Percentiles rank a stretch among this genome's conserved stretches.
Conservation (phyloP, 176 grass and related monocot species). For the Bolboschoenus planiculmis region DNA sequence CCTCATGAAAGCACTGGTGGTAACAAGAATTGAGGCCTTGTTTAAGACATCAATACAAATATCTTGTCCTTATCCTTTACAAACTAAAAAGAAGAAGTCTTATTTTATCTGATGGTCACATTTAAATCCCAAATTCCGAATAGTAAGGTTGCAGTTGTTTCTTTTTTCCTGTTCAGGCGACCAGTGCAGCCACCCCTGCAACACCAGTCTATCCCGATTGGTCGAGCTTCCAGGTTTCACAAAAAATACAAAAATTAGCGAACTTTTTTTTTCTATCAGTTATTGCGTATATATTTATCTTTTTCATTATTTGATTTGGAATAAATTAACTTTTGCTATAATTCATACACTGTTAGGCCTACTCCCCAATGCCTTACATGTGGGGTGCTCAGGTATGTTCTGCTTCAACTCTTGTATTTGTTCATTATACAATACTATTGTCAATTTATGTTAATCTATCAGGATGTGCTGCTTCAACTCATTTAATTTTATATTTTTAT, state of each 20-base stretch:
- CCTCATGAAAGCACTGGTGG: neutral
- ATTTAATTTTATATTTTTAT: neutral
- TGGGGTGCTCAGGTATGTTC: constrained; percentile 44
- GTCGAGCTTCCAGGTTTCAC: constrained; percentile 37
- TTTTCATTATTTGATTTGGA: neutral
- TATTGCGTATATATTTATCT: neutral
- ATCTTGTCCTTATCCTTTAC: neutral
- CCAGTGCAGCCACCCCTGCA: constrained; percentile 14
- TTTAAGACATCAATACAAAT: neutral
- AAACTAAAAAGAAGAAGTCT: neutral
- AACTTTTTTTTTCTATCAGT: neutral
- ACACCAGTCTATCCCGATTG: constrained; percentile 37
- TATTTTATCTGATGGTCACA: neutral
- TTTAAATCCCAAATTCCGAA: neutral
- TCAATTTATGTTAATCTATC: neutral
- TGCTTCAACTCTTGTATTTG: neutral
- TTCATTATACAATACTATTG: neutral
- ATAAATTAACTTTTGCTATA: neutral
- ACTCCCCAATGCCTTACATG: constrained; percentile 41
- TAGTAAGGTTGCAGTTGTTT: neutral
- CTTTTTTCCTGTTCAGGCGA: neutral
- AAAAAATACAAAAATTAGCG: neutral
- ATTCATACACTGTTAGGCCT: constrained; percentile 22
- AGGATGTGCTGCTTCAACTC: neutral
- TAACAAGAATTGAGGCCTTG: neutral